Evolutionary conservation across 2,329 filamentous ascomycete genomes (phyloP).

Genomic region (Aspergillus melleus): DNA sequence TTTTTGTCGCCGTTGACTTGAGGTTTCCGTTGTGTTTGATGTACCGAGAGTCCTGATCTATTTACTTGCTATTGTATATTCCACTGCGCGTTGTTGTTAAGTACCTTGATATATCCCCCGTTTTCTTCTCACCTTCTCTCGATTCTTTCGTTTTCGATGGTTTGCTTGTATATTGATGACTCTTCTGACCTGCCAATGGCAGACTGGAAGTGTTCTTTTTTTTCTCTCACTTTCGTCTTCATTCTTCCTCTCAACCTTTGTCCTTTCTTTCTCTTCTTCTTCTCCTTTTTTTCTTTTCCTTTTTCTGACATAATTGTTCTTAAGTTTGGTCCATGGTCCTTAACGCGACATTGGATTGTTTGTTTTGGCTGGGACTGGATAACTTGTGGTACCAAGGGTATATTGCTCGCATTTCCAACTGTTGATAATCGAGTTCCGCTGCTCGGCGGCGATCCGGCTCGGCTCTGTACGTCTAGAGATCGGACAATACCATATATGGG

Average conservation of each 20-base stretch:
- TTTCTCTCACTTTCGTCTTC: background rate
- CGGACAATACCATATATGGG: background rate
- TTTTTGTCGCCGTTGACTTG: background rate
- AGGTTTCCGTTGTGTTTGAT: background rate
- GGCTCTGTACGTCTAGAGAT: background rate
- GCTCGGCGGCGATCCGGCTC: background rate
- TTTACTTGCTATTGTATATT: background rate
- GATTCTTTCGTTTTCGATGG: background rate
- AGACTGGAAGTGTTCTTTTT: background rate
- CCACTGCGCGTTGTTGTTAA: background rate
- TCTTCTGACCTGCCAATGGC: background rate
- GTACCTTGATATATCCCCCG: background rate
- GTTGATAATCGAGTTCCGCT: background rate
- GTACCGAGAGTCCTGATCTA: too few species aligned
- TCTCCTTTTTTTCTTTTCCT: too few species aligned
- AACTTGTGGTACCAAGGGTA: background rate
- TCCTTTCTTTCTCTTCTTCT: background rate
- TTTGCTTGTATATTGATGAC: background rate
- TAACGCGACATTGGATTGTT: background rate
- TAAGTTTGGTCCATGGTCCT: too few species aligned
- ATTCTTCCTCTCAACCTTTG: constrained; percentile 3
- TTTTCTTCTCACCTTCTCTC: constrained; percentile 1
- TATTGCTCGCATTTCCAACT: background rate
- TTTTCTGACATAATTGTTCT: constrained; percentile 3
- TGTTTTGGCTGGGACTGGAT: background rate